These are phyloP conservation scores for Boletus smithii DNA, from an alignment of 1,284 basidiomycete species.

Conservation along the genomic window DNA sequence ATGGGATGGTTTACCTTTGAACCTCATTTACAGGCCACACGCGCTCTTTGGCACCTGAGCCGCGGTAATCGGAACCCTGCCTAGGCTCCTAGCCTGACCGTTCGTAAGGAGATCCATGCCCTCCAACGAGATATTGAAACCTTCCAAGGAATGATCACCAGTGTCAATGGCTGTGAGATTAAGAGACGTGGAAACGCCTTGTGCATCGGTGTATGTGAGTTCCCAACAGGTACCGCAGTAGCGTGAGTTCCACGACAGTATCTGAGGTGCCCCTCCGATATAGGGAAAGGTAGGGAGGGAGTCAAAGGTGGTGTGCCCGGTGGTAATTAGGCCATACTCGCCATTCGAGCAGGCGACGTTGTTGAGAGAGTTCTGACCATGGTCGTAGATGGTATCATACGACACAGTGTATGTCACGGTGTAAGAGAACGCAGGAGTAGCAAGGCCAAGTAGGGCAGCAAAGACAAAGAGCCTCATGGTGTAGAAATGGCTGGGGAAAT, in stretches of 20 bases:
- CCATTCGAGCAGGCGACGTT: conserved; percentile 50
- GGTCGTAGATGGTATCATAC: conserved; percentile 38
- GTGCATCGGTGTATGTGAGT: conserved; percentile 31
- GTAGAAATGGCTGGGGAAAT: neutral
- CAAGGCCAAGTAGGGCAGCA: conserved; percentile 4
- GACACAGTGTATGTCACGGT: conserved; percentile 14
- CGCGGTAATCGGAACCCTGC: conserved; percentile 13
- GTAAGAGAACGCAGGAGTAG: conserved; percentile 3
- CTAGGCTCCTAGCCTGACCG: conserved; percentile 1
- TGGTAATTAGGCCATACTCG: conserved; percentile 36
- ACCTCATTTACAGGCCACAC: conserved; percentile 17
- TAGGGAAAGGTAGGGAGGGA: conserved; percentile 47
- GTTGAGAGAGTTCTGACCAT: conserved; percentile 30
- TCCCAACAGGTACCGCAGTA: conserved; percentile 29
- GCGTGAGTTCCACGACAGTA: conserved; percentile 27
- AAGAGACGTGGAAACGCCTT: conserved; percentile 20
- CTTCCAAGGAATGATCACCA: conserved; percentile 38
- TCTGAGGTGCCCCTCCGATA: conserved; percentile 44
- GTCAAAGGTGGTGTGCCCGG: conserved; percentile 43
- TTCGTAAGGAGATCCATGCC: conserved; percentile 20
- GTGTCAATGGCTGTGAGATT: conserved; percentile 37
- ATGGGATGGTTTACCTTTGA: neutral
- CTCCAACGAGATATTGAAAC: conserved; percentile 39
- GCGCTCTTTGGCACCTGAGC: neutral
- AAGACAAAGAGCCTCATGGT: conserved; percentile 16